These are phyloP conservation scores for Globisporangium solare DNA, from an alignment of 352 stramenopile genomes.

Conservation along the genomic window DNA sequence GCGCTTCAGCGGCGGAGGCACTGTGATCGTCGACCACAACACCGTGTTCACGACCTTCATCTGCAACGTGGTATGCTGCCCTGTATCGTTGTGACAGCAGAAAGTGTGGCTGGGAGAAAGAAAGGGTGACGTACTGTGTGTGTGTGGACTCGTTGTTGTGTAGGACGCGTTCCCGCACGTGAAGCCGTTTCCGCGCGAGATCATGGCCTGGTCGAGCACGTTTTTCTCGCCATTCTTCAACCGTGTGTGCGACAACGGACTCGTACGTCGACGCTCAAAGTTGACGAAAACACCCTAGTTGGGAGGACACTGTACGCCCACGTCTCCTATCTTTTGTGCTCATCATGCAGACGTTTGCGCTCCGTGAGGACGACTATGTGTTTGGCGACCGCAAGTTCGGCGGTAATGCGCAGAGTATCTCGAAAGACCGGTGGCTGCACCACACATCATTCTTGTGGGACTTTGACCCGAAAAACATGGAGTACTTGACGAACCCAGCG, in stretches of 20 bases:
- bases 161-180: slow-evolving; percentile 69
- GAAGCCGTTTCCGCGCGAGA: slow-evolving; percentile 85
- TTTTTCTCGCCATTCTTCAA: slow-evolving; percentile 82
- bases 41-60: slow-evolving; percentile 93
- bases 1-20: slow-evolving; percentile 96
- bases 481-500: slow-evolving; percentile 91
- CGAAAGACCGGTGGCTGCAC: slow-evolving; percentile 93
- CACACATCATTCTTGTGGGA: slow-evolving; percentile 98
- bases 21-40: slow-evolving; percentile 94
- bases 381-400: slow-evolving; percentile 93
- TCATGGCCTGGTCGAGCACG: slow-evolving; percentile 90
- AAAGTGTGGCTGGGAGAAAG: too few species aligned
- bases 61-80: slow-evolving; percentile 60
- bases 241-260: slow-evolving; percentile 28
- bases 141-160: neutral
- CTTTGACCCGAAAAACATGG: slow-evolving; percentile 92
- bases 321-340: neutral
- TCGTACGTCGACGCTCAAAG: slow-evolving; percentile 12
- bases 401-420: slow-evolving; percentile 96
- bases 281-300: neutral
- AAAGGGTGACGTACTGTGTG: too few species aligned
- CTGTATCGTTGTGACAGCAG: too few species aligned
- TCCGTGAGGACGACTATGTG: slow-evolving; percentile 96
- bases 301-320: neutral
- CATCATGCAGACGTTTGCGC: slow-evolving; percentile 64